These are phyloP conservation scores for Aspergillus ustus DNA, from an alignment of 2,329 filamentous ascomycete genomes.

Conservation along the genomic window DNA sequence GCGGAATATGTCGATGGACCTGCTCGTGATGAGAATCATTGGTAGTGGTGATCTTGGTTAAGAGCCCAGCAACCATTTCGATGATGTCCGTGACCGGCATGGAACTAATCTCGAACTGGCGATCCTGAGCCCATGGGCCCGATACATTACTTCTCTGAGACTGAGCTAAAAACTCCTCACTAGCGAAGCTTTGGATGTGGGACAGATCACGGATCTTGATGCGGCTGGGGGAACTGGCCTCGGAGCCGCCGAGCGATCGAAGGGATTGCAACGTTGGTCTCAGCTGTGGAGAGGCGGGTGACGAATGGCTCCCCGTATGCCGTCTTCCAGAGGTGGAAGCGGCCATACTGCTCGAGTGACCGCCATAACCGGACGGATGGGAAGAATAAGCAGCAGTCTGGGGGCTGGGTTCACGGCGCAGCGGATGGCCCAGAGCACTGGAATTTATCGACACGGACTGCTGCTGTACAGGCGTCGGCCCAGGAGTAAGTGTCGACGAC, in stretches of 20 bases:
- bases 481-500: constrained; percentile 29
- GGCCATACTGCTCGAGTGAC: constrained; percentile 32
- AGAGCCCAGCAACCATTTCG: constrained; percentile 94
- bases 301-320: constrained; percentile 36
- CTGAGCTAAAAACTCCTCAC: constrained; percentile 70
- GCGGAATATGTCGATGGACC: constrained; percentile 73
- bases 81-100: constrained; percentile 98
- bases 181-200: constrained; percentile 88
- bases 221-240: constrained; percentile 56
- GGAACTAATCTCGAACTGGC: constrained; percentile 89
- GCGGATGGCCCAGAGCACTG: constrained; percentile 41
- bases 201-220: constrained; percentile 87
- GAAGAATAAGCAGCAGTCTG: constrained; percentile 23
- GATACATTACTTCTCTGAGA: constrained; percentile 52
- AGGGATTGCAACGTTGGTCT: constrained; percentile 52
- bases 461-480: constrained; percentile 23
- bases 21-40: constrained; percentile 95
- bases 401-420: constrained; percentile 23
- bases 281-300: constrained; percentile 52
- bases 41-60: constrained; percentile 96
- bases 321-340: constrained; percentile 30
- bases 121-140: constrained; percentile 54
- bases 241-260: constrained; percentile 48
- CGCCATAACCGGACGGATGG: constrained; percentile 28
- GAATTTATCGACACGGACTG: constrained; percentile 56